Percentiles rank a stretch among this genome's conserved stretches.
These are phyloP conservation scores for Viridothelium virens DNA, from an alignment of 495 filamentous ascomycete species.

Conservation along the genomic window DNA sequence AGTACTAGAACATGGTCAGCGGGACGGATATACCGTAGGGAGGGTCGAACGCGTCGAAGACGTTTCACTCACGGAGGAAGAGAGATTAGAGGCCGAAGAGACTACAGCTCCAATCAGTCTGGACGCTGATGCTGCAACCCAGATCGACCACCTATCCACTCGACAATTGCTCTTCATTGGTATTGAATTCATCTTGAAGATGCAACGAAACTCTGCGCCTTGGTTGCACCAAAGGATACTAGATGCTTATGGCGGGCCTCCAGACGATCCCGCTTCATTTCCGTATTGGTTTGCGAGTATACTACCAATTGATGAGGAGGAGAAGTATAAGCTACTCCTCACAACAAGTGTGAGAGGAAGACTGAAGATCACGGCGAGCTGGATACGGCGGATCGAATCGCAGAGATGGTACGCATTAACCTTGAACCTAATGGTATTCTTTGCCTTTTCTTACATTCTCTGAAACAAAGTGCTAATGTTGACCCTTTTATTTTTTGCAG, in stretches of 20 bases:
- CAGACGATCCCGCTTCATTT: constrained; percentile 65
- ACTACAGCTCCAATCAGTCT: constrained; percentile 33
- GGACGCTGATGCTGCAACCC: constrained; percentile 28
- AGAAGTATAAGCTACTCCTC: constrained; percentile 67
- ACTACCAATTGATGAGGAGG: constrained; percentile 63
- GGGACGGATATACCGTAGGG: constrained; percentile 73
- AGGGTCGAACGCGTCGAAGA: constrained; percentile 69
- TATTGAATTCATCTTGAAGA: constrained; percentile 57
- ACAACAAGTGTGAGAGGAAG: constrained; percentile 70
- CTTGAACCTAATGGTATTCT: neutral
- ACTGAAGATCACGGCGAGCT: constrained; percentile 66
- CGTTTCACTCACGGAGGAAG: constrained; percentile 72
- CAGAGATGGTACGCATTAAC: constrained; percentile 52
- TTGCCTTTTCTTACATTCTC: neutral
- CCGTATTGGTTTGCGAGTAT: constrained; percentile 89
- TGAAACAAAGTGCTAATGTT: neutral
- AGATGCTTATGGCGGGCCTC: constrained; percentile 67
- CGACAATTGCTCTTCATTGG: constrained; percentile 55
- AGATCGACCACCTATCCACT: constrained; percentile 59
- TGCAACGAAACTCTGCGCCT: constrained; percentile 55
- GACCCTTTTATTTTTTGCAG: constrained; percentile 18
- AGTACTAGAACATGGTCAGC: constrained; percentile 51
- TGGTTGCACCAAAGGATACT: constrained; percentile 68
- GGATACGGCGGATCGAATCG: constrained; percentile 66
- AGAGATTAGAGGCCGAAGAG: constrained; percentile 60